Base-by-base conservation (phyloP, 1,284 basidiomycete genomes). In the Cystobasidium slooffiae region DNA sequence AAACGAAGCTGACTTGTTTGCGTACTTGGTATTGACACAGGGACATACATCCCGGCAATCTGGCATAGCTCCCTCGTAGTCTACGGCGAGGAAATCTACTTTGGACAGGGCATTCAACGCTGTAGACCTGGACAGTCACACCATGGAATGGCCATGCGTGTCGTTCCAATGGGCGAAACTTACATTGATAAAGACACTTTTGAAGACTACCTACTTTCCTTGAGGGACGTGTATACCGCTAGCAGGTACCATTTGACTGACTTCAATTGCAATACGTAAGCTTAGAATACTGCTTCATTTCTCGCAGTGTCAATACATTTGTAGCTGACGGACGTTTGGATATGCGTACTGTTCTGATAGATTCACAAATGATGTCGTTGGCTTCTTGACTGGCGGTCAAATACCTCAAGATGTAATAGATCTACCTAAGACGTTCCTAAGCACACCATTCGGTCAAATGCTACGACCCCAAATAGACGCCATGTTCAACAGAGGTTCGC, bases 381-480 rank as follows among this genome's bases (percentile, higher is more conserved):
- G 80, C 20, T 81, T 83, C 64, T 72, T 83, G 0, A 80, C 78
- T 6, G 81, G 81, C 10, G 14, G 67, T 3, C 68, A 77, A 1
- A 81, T 83, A 59, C 82, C 82, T 4, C 69, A 68, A 6, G 79
- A 82, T 55, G 82, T 82, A 20, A 65, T 77, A 2, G 77, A 77
- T 77, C 72, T 81, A 9, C 81, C 83, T 1, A 70, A 76, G 61
- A 79, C 81, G 65, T 80, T 83, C 73, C 80, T 83, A 58, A 68
- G 78, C 39, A 83, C 83, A 0, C 83, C 83, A 1, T 83, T 84
- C 22, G 83, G 82, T 1, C 78, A 79, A 62, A 76, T 78, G 63
- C 75, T 83, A 76, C 77, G 79, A 0, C 82, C 82, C 1, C 82
- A 81, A 78, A 83, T 83, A 63, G 82, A 83, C 61, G 74, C 78